A percentile compares a stretch with the other conserved stretches of the same genome.
Conservation (phyloP, 1,139 yeast genomes). For the Blastobotrys serpentis region DNA sequence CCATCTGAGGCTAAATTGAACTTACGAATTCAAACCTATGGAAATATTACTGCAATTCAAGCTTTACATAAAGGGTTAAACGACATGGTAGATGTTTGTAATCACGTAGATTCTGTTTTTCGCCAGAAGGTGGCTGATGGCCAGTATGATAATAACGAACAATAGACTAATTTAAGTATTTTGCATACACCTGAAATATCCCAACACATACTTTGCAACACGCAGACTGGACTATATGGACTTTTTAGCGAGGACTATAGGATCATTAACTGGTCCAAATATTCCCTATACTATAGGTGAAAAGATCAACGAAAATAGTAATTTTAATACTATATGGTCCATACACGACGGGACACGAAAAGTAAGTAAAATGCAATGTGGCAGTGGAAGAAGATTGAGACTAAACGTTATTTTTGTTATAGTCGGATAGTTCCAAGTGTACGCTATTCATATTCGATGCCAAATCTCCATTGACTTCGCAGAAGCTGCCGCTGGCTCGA, state of each 20-base stretch:
- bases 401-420: conserved; percentile 5
- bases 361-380: conserved; percentile 20
- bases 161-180: neutral
- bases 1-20: conserved; percentile 92
- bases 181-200: neutral
- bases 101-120: conserved; percentile 77
- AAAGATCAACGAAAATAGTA: conserved; percentile 21
- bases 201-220: neutral
- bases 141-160: conserved; percentile 7
- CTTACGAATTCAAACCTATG: conserved; percentile 91
- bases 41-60: conserved; percentile 78
- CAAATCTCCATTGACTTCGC: conserved; percentile 42
- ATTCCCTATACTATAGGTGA: conserved; percentile 36
- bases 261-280: conserved; percentile 36
- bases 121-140: conserved; percentile 34
- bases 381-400: too few relatives aligned
- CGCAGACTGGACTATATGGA: conserved; percentile 31
- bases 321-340: conserved; percentile 47
- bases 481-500: conserved; percentile 50
- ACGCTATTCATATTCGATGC: conserved; percentile 66
- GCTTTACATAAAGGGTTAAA: conserved; percentile 91
- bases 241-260: conserved; percentile 40
- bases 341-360: conserved; percentile 47
- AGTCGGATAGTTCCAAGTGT: conserved; percentile 43
- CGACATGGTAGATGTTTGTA: conserved; percentile 79